phyloP scores from a whole-genome alignment of 2,329 filamentous ascomycete genomes.

The Pseudogymnoascus pannorum region DNA sequence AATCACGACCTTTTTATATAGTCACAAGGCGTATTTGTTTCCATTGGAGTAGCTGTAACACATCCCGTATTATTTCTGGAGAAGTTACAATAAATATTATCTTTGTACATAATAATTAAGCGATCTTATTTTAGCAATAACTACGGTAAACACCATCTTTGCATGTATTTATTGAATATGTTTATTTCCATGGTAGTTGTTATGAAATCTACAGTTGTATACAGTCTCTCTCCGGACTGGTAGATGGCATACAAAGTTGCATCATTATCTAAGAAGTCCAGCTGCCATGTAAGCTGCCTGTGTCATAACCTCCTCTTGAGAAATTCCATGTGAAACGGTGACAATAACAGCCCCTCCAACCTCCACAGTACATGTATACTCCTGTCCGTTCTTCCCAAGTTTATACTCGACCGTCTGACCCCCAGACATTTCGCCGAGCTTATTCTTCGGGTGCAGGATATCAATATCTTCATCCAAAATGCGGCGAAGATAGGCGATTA shows the following conservation, averaged over 20 bases:
- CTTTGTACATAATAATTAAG: too few relatives aligned
- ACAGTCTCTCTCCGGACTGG: neutral
- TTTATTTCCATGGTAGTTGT: too few relatives aligned
- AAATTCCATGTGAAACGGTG: constrained; percentile 19
- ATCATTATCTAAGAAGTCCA: constrained; percentile 36
- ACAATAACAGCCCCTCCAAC: constrained; percentile 12
- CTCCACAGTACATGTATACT: constrained; percentile 8
- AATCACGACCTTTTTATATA: too few relatives aligned
- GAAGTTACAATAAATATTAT: too few relatives aligned
- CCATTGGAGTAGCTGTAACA: too few relatives aligned
- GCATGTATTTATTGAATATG: too few relatives aligned
- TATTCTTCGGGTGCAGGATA: constrained; percentile 59
- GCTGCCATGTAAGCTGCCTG: constrained; percentile 45
- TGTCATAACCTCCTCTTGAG: constrained; percentile 54
- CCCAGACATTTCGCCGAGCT: constrained; percentile 53
- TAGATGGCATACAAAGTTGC: neutral
- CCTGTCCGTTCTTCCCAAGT: constrained; percentile 23
- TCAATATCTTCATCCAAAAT: constrained; percentile 53
- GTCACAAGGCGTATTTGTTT: too few relatives aligned
- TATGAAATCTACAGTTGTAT: neutral
- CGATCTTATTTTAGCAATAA: too few relatives aligned
- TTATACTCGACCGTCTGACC: constrained; percentile 48
- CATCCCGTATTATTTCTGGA: too few relatives aligned
- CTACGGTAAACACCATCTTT: too few relatives aligned
- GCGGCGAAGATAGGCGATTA: constrained; percentile 55